A percentile compares a stretch with the other conserved stretches of the same genome.
Evolutionary conservation across 2,329 filamentous ascomycete species (phyloP).

Genomic region (Apiospora hydei): DNA sequence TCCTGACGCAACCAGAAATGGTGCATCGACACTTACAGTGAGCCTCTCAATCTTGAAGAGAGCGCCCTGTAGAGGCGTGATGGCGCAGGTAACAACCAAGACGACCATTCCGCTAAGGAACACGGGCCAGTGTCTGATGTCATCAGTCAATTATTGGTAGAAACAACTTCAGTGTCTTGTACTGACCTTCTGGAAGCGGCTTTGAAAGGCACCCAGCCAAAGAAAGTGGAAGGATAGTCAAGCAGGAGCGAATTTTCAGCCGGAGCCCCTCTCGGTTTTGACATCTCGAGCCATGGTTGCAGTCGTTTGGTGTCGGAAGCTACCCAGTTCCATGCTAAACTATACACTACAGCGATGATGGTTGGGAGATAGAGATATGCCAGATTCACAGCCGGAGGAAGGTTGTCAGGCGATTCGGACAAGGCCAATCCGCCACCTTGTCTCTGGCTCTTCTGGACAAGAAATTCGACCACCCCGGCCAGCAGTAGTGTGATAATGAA

Average conservation of each 20-base stretch:
- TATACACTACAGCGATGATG: not conserved
- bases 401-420: not conserved
- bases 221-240: not conserved
- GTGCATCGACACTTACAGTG: not conserved
- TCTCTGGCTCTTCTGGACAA: not conserved
- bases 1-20: not conserved
- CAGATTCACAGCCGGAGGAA: not conserved
- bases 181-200: not conserved
- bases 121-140: not conserved
- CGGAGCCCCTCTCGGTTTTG: not conserved
- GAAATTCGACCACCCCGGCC: not conserved
- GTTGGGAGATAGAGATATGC: not conserved
- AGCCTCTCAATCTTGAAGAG: not conserved
- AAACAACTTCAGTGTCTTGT: fast-evolving
- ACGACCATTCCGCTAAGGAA: not conserved
- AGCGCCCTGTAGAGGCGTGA: not conserved
- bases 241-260: not conserved
- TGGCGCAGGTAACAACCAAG: not conserved
- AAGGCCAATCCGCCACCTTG: not conserved
- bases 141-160: not conserved
- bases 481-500: not conserved
- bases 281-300: not conserved
- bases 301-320: not conserved
- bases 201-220: not conserved
- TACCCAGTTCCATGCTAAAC: not conserved